These are phyloP conservation scores for Penicillium paxilli DNA, from an alignment of 495 filamentous ascomycete genomes.

Conservation along the genomic window DNA sequence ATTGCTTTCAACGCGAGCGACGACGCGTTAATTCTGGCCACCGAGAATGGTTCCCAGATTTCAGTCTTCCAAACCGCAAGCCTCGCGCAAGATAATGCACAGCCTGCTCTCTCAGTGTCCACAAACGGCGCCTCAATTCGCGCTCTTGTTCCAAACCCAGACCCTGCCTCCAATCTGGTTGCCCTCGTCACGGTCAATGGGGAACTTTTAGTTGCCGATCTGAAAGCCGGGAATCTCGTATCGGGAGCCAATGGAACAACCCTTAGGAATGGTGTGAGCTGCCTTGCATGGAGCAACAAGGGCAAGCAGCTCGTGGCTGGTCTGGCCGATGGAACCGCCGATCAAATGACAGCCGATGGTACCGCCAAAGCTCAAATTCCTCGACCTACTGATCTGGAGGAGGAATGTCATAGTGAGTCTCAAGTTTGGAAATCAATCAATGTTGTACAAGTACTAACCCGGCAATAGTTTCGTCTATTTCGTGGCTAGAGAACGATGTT, in stretches of 20 bases:
- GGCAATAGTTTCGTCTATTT: slow-evolving; percentile 73
- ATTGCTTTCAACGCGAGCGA: slow-evolving; percentile 87
- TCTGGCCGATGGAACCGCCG: slow-evolving; percentile 74
- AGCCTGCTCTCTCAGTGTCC: slow-evolving; percentile 67
- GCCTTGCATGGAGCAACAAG: slow-evolving; percentile 85
- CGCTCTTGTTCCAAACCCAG: slow-evolving; percentile 78
- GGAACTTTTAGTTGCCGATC: slow-evolving; percentile 78
- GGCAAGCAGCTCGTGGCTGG: slow-evolving; percentile 94
- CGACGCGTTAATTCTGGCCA: slow-evolving; percentile 76
- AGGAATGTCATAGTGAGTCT: slow-evolving; percentile 63
- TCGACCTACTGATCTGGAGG: slow-evolving; percentile 65
- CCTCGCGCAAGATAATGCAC: slow-evolving; percentile 63
- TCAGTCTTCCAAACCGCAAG: slow-evolving; percentile 74
- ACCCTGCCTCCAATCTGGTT: slow-evolving; percentile 57
- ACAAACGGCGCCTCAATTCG: slow-evolving; percentile 76
- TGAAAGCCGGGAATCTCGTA: slow-evolving; percentile 63
- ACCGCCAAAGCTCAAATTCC: slow-evolving; percentile 74
- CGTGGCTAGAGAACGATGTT: slow-evolving; percentile 85
- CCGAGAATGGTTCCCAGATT: slow-evolving; percentile 78
- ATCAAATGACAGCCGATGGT: slow-evolving; percentile 82
- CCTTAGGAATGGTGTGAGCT: slow-evolving; percentile 74
- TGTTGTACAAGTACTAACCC: slow-evolving; percentile 16
- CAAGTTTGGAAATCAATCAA: neutral
- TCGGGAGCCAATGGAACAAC: slow-evolving; percentile 63
- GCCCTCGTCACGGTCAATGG: slow-evolving; percentile 80